Percentiles rank a stretch among this genome's conserved stretches.
phyloP scores from a whole-genome alignment of 2,329 filamentous ascomycete species.

The Botrytis elliptica region DNA sequence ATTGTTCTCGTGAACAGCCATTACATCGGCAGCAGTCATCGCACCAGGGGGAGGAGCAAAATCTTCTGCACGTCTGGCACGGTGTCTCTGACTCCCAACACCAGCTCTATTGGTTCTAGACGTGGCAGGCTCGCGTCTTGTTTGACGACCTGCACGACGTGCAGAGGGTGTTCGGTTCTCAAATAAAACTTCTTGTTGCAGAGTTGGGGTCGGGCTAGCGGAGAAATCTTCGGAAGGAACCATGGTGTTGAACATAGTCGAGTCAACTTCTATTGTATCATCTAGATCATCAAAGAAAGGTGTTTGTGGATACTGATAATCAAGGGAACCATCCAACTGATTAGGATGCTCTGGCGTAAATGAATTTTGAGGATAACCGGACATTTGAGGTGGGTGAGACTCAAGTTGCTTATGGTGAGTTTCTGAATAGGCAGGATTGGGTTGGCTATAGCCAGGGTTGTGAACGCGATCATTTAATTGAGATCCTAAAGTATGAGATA shows the following conservation, averaged over 20 bases:
- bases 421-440: accelerated
- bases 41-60: neutral
- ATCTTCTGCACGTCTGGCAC: neutral
- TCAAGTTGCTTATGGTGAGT: neutral
- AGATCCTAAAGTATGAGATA: neutral
- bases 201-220: neutral
- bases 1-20: neutral
- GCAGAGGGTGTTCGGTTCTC: neutral
- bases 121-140: neutral
- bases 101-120: neutral
- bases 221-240: neutral
- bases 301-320: neutral
- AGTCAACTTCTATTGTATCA: neutral
- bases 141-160: neutral
- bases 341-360: neutral
- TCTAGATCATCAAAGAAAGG: neutral
- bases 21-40: neutral
- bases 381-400: neutral
- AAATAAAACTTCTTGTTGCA: neutral
- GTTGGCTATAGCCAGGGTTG: neutral
- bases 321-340: neutral
- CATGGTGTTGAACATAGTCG: neutral
- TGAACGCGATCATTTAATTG: neutral
- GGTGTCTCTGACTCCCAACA: neutral
- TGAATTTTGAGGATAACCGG: neutral